Percentiles rank a stretch among this genome's conserved stretches.
Conservation (phyloP, 2,329 filamentous ascomycete species). For the Pseudomassariella vexata region DNA sequence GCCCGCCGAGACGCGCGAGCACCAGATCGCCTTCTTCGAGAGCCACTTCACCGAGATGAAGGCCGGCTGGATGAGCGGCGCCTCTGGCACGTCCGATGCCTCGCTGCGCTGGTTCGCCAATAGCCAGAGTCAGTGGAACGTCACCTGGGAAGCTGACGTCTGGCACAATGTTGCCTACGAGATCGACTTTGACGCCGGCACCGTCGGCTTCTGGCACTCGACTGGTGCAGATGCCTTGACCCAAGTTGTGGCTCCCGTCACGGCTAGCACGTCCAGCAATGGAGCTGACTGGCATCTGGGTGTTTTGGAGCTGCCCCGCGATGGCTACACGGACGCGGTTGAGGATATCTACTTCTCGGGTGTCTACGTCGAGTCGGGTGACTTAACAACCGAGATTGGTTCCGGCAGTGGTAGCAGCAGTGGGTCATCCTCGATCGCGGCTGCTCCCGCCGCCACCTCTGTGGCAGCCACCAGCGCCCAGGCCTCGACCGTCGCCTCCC, state of each 20-base stretch:
- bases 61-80: conserved; percentile 53
- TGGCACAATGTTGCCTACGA: conserved; percentile 76
- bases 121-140: conserved; percentile 56
- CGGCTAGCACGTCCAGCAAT: conserved; percentile 37
- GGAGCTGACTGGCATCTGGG: conserved; percentile 70
- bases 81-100: conserved; percentile 36
- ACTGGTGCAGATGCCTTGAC: conserved; percentile 52
- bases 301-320: conserved; percentile 57
- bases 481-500: too few species aligned
- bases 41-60: conserved; percentile 72
- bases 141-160: conserved; percentile 52
- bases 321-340: conserved; percentile 42
- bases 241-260: conserved; percentile 54
- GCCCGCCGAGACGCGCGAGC: conserved; percentile 57
- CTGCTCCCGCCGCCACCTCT: too few species aligned
- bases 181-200: conserved; percentile 59
- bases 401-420: not conserved
- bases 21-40: conserved; percentile 61
- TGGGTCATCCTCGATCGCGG: too few species aligned
- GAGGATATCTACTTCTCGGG: conserved; percentile 71
- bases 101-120: conserved; percentile 61
- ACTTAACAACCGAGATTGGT: conserved; percentile 22
- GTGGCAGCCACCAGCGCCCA: too few species aligned
- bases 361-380: conserved; percentile 61
- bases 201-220: conserved; percentile 66